Percentiles rank a stretch among this genome's conserved stretches.
Conservation (phyloP, 768 basidiomycete species). For the Coprinopsis cinerea region DNA sequence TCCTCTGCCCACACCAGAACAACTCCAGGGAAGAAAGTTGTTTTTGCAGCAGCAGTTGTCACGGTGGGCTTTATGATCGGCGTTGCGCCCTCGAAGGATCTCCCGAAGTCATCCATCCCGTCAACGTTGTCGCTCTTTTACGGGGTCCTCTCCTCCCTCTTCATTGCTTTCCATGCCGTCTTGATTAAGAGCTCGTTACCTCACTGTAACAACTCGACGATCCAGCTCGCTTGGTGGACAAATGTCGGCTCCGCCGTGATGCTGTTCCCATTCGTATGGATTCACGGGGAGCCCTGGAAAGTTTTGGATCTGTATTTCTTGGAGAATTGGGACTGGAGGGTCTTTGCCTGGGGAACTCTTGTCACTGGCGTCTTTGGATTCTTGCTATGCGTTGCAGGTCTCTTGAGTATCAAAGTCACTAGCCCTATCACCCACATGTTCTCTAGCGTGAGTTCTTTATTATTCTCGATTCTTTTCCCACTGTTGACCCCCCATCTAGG, state of each 20-base stretch:
- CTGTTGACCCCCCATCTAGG: conserved; percentile 32
- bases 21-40: conserved; percentile 46
- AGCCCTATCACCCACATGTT: conserved; percentile 86
- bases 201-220: conserved; percentile 63
- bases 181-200: conserved; percentile 68
- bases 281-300: conserved; percentile 46
- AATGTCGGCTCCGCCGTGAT: conserved; percentile 64
- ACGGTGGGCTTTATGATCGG: conserved; percentile 76
- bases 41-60: conserved; percentile 57
- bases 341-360: conserved; percentile 59
- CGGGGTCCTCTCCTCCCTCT: conserved; percentile 65
- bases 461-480: conserved; percentile 11
- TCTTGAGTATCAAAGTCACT: conserved; percentile 78
- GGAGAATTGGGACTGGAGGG: conserved; percentile 41
- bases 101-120: conserved; percentile 38
- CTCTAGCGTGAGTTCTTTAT: conserved; percentile 51
- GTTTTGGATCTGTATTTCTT: conserved; percentile 34
- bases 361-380: conserved; percentile 79
- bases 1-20: conserved; percentile 55
- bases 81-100: conserved; percentile 47
- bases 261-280: conserved; percentile 55
- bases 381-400: conserved; percentile 70
- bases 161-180: conserved; percentile 72
- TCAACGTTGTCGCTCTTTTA: conserved; percentile 59
- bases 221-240: conserved; percentile 75